Conservation (phyloP, 495 filamentous ascomycete species). For the Penicillium alfredii region DNA sequence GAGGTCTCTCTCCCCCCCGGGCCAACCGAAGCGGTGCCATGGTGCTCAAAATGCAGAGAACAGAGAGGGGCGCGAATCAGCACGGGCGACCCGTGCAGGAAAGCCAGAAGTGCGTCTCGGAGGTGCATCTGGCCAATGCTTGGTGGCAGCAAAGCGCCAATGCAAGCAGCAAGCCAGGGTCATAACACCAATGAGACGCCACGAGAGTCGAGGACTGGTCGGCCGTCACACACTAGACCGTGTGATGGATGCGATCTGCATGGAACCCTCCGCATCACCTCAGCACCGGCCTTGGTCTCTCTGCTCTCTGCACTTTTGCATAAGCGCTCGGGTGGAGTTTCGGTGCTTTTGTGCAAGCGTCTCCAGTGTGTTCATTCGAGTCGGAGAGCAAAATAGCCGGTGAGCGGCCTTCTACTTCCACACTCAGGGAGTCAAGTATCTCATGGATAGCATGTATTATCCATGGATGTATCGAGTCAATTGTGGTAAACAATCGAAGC, state of each 20-base stretch:
- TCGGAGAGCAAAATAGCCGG: too few species aligned
- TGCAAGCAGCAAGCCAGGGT: constrained; percentile 16
- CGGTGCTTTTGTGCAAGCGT: too few species aligned
- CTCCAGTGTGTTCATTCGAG: too few species aligned
- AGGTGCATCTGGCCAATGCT: constrained; percentile 41
- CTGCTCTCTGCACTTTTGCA: constrained; percentile 1
- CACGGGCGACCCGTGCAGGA: constrained; percentile 12
- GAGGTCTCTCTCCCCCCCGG: constrained; percentile 14
- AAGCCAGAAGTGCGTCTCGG: constrained; percentile 23
- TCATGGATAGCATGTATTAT: too few species aligned
- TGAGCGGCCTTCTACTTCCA: too few species aligned
- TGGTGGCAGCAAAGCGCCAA: constrained; percentile 36
- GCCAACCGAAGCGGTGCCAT: too few species aligned
- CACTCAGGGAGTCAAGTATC: too few species aligned
- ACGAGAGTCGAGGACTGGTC: constrained; percentile 16
- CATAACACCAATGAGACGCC: constrained; percentile 31
- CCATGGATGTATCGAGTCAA: too few species aligned
- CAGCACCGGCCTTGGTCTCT: too few species aligned
- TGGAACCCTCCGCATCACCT: constrained; percentile 18
- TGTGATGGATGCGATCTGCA: constrained; percentile 40
- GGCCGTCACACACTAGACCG: constrained; percentile 40
- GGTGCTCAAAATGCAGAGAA: too few species aligned
- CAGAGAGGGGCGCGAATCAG: constrained; percentile 36
- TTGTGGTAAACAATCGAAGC: too few species aligned
- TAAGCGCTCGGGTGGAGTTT: too few species aligned